phyloP scores from a whole-genome alignment of 257 asterid genomes.

The Echium plantagineum region DNA sequence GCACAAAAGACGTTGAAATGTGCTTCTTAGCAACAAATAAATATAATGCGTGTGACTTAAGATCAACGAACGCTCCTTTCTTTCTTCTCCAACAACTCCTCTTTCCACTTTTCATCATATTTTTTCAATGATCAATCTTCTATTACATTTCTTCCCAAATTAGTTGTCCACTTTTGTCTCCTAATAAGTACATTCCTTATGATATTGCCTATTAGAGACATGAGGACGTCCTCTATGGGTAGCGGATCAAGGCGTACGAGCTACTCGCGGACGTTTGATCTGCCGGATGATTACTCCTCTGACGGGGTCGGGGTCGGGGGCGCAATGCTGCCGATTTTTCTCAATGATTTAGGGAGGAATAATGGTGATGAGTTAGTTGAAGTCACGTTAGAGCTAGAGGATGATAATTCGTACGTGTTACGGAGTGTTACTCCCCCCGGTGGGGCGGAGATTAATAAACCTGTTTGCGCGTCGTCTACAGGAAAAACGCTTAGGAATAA shows the following conservation, averaged over 20 bases:
- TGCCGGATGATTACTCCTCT: conserved; percentile 34
- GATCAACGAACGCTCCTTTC: neutral
- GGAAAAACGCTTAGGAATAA: conserved; percentile 47
- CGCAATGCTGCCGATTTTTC: conserved; percentile 79
- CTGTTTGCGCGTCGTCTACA: conserved; percentile 30
- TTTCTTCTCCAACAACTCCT: neutral
- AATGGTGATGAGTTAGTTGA: conserved; percentile 49
- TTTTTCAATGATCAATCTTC: neutral
- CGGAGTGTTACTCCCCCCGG: conserved; percentile 23
- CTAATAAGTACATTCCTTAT: neutral
- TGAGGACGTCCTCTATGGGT: conserved; percentile 39
- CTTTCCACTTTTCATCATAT: neutral
- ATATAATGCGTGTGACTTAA: conserved; percentile 22
- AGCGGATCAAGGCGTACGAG: conserved; percentile 31
- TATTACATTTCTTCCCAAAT: neutral
- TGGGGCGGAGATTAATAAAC: conserved; percentile 3
- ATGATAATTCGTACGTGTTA: conserved; percentile 38
- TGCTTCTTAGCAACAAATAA: conserved; percentile 16
- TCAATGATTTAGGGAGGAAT: conserved; percentile 47
- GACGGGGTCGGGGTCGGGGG: conserved; percentile 36
- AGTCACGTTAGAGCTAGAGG: conserved; percentile 64
- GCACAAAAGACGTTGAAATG: conserved; percentile 28
- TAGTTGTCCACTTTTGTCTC: no score
- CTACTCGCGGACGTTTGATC: conserved; percentile 40
- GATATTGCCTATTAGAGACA: no score